Base-by-base conservation (phyloP, 176 grass and related monocot species). In the Eragrostis curvula region DNA sequence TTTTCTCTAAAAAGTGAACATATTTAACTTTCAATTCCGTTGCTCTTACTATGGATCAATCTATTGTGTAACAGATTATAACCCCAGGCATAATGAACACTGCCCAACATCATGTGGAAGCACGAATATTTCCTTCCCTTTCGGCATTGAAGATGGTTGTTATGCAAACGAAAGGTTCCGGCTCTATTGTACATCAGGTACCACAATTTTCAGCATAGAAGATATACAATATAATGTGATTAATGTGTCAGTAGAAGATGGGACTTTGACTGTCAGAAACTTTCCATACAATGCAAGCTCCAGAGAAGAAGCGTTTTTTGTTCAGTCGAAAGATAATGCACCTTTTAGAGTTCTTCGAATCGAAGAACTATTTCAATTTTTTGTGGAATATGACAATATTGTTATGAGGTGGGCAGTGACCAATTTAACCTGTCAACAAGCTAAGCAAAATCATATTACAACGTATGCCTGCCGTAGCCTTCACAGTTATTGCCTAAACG, bases 141-240 rank as follows among this genome's bases (percentile, higher is more conserved):
- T 91, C 5, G 85, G 89, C 2, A 8, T 88, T 6, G 41, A 75
- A 45, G 32, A 46, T 6, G 81, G 45, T 29, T 91, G 84, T n/a
- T 85, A 9, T 1, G 77, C 39, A 24, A 30, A 47, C 0, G 0
- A 66, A 7, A 66, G 12, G 1, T 91, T 88, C 45, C 52, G 0
- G 0, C 58, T 91, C 7, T 47, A 75, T 1, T 91, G 85, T 13
- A 57, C 68, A 52, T 2, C 11, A 50, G 29, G 11, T 12, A 32
- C 51, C n/a, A 81, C 86, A 0, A 5, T 79, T 46, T 32, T 88
- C 9, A 3, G 36, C 5, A 0, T 0, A 12, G 0, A 41, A 12
- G 0, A 0, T 7, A 2, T 2, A 24, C 5, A 30, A 12, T 85
- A 4, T 17, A 28, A 8, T 3, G 82, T 89, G 52, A 49, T 0